Percentiles rank a stretch among this genome's conserved stretches.
Evolutionary conservation across 2,329 filamentous ascomycete species (phyloP).

Genomic region (Penicillium sp.): DNA sequence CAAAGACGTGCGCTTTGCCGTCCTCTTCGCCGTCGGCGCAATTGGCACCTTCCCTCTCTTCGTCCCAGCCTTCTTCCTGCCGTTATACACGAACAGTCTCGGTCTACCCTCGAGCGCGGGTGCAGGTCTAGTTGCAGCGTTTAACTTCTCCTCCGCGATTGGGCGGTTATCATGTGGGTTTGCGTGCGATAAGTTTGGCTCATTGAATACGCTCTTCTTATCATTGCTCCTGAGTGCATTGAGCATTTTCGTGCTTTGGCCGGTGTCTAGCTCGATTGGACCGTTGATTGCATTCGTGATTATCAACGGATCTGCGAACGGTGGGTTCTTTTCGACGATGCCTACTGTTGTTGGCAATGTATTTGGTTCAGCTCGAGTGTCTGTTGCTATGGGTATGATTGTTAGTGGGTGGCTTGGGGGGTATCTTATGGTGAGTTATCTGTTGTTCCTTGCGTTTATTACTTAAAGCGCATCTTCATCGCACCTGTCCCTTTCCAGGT

Average conservation of each 20-base stretch:
- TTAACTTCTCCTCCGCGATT: constrained; percentile 63
- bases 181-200: constrained; percentile 58
- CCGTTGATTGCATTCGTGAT: constrained; percentile 62
- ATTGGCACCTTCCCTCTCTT: constrained; percentile 64
- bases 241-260: constrained; percentile 66
- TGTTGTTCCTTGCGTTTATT: too few relatives aligned
- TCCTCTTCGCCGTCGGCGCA: constrained; percentile 59
- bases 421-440: constrained; percentile 59
- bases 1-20: constrained; percentile 54
- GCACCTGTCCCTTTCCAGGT: background rate
- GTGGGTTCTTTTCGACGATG: constrained; percentile 66
- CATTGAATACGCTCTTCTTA: constrained; percentile 59
- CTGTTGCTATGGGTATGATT: constrained; percentile 65
- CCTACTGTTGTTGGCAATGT: constrained; percentile 65
- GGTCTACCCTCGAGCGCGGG: constrained; percentile 58
- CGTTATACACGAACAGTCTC: constrained; percentile 60
- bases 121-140: constrained; percentile 62
- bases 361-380: constrained; percentile 59
- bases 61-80: constrained; percentile 65
- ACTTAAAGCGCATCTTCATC: background rate
- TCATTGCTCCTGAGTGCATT: constrained; percentile 58
- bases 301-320: constrained; percentile 64
- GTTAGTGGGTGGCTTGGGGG: constrained; percentile 64
- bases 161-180: constrained; percentile 61
- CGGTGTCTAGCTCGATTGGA: constrained; percentile 58